A percentile compares a stretch with the other conserved stretches of the same genome.
phyloP scores from a whole-genome alignment of 768 basidiomycete species.

The Pleurotus djamor region DNA sequence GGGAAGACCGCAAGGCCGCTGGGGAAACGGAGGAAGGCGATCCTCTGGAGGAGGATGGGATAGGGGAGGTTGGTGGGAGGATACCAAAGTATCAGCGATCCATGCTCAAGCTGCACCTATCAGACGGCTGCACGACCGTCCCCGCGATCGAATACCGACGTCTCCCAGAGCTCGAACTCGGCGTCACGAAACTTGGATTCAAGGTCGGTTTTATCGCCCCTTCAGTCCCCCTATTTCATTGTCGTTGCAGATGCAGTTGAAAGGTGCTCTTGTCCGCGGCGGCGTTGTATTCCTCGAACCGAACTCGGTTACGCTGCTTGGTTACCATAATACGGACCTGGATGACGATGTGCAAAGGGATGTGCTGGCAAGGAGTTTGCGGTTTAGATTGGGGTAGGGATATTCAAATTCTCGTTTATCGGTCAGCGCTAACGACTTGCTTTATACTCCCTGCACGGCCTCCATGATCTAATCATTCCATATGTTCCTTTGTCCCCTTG shows the following conservation, averaged over 20 bases:
- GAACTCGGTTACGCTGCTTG: constrained; percentile 54
- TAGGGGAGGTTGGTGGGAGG: constrained; percentile 66
- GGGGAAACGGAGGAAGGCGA: constrained; percentile 35
- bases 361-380: constrained; percentile 62
- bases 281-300: constrained; percentile 83
- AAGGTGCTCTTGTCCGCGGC: constrained; percentile 61
- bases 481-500: constrained; percentile 3
- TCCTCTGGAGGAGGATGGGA: constrained; percentile 53
- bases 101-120: constrained; percentile 74
- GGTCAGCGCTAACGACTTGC: background rate
- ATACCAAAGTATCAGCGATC: constrained; percentile 81
- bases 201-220: constrained; percentile 51
- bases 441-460: constrained; percentile 6
- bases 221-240: background rate
- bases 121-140: constrained; percentile 70
- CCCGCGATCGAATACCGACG: constrained; percentile 78
- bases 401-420: background rate
- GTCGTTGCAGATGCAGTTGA: constrained; percentile 58
- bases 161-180: constrained; percentile 65
- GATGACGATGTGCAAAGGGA: constrained; percentile 56
- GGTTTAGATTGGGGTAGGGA: constrained; percentile 65
- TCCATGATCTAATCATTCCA: constrained; percentile 14
- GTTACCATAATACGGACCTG: constrained; percentile 62
- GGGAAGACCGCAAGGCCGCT: constrained; percentile 49
- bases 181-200: constrained; percentile 75